A percentile compares a stretch with the other conserved stretches of the same genome.
Evolutionary conservation across 306 rosid genomes (phyloP).

Genomic region (Glycine tomentella): DNA sequence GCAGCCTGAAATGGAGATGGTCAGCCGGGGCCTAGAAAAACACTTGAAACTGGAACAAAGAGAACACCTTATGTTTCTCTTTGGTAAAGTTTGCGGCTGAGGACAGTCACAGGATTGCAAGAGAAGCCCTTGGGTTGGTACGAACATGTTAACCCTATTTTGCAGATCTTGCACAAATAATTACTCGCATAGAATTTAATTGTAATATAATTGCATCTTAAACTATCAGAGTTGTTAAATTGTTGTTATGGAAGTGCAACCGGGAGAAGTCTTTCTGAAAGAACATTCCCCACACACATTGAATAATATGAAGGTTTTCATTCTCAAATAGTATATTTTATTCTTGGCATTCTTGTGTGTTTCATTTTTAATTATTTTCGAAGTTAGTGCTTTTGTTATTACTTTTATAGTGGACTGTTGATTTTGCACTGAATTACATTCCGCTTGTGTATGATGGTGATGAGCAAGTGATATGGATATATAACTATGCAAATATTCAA

Average conservation of each 20-base stretch:
- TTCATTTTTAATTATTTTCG: background rate
- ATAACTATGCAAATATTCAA: constrained; percentile 9
- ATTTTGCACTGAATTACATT: background rate
- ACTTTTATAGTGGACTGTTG: constrained; percentile 6
- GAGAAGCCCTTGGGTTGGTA: constrained; percentile 93
- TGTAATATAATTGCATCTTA: background rate
- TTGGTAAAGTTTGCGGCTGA: constrained; percentile 69
- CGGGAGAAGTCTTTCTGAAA: background rate
- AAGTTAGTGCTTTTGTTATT: constrained; percentile 1
- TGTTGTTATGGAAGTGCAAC: too few relatives aligned
- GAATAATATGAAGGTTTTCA: constrained; percentile 1
- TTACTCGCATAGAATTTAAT: background rate
- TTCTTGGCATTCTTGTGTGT: background rate
- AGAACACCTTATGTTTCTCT: constrained; percentile 71
- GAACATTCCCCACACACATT: background rate
- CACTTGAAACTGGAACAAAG: constrained; percentile 82
- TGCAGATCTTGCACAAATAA: background rate
- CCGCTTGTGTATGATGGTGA: constrained; percentile 5
- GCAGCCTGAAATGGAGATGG: constrained; percentile 99
- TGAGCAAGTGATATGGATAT: constrained; percentile 18
- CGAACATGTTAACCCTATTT: constrained; percentile 42
- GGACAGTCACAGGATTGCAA: constrained; percentile 65
- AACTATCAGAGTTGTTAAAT: too few relatives aligned
- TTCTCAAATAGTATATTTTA: background rate
- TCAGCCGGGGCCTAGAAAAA: constrained; percentile 79